Base-by-base conservation (phyloP, 495 filamentous ascomycete species). In the Ascodesmis nigricans region DNA sequence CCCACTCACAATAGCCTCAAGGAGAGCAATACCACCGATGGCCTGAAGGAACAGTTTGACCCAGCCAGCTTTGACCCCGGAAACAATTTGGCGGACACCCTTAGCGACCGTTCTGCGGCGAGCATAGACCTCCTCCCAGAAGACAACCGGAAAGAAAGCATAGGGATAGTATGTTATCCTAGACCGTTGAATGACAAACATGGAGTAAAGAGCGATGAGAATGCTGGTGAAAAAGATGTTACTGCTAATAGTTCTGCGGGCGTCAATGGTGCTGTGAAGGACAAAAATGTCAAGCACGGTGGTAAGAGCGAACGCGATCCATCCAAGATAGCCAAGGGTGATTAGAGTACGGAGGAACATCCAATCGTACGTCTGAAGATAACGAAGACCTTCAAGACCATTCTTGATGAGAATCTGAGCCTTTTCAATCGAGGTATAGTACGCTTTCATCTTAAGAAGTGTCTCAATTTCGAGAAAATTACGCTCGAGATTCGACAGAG, bases 331-430 rank as follows among this genome's bases (percentile, higher is more conserved):
- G 13, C 90, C 90, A n/a, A 72, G 50, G 8, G 90, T 90, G 21
- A 99, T 77, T 22, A 95, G 65, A n/a, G 75, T 74, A 32, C 90
- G 65, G 21, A 99, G 55, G 58, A 99, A 95, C n/a, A 95, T 63
- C 90, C 90, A 99, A 56, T 99, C 87, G 43, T 80, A 80, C 0
- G 80, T 95, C 52, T 99, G 90, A 19, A 95, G 64, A 50, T 99
- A 99, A 25, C 87, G 68, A 25, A 99, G 62, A 15, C 90, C 90
- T 36, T 79, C 70, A 1, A 95, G 63, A 3, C 73, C 78, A 11
- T 73, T 54, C 37, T 73, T 67, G 36, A 93, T 74, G 8, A 95
- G 58, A 4, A 73, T 67, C 8, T 71, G 67, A 7, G 76, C 79
- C 37, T 75, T 63, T 32, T 62, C 54, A 45, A 95, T 91, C 1